phyloP scores from a whole-genome alignment of 2,329 filamentous ascomycete genomes.

The Calonectria pseudoturangicola region DNA sequence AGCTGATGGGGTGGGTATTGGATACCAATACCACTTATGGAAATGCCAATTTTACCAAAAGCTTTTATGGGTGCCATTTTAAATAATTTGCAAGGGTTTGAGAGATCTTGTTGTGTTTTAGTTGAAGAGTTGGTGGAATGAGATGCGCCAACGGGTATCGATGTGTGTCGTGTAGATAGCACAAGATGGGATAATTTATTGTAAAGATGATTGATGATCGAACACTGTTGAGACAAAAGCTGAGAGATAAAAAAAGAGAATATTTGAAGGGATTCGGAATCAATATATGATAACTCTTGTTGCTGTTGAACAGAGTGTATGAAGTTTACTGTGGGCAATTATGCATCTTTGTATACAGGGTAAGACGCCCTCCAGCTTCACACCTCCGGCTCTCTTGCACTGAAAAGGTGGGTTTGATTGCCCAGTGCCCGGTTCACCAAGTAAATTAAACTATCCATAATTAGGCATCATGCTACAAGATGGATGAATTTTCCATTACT shows the following conservation, averaged over 20 bases:
- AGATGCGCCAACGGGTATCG: too few species aligned
- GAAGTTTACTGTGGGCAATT: background rate
- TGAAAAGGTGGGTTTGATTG: background rate
- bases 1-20: conserved; percentile 77
- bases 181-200: too few species aligned
- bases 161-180: too few species aligned
- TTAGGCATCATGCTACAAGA: background rate
- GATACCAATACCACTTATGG: conserved; percentile 75
- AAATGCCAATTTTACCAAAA: conserved; percentile 74
- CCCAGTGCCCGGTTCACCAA: background rate
- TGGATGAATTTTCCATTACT: background rate
- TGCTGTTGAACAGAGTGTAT: background rate
- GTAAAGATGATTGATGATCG: too few species aligned
- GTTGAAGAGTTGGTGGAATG: too few species aligned
- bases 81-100: background rate
- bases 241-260: too few species aligned
- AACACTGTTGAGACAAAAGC: too few species aligned
- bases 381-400: background rate
- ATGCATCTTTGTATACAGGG: background rate
- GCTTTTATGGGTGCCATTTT: conserved; percentile 65
- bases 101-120: too few species aligned
- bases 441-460: background rate
- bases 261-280: background rate
- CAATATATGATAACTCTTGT: background rate
- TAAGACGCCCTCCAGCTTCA: background rate